phyloP scores from a whole-genome alignment of 2,329 filamentous ascomycete genomes.

The Graphilbum ipis-grandicollis region DNA sequence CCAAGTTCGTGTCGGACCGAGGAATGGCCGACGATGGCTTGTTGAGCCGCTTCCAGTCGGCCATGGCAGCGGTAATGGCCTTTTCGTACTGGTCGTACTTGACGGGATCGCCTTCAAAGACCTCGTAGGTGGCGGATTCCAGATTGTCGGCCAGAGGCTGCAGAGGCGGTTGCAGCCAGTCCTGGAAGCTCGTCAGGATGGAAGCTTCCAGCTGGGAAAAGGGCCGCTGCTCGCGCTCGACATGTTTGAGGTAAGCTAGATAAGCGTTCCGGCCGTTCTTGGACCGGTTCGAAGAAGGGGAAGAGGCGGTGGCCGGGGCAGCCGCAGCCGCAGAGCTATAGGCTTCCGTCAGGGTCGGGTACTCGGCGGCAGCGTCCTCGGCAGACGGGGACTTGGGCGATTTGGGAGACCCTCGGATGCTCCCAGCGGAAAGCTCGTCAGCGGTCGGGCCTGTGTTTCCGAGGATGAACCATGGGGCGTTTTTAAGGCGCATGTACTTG shows the following conservation, averaged over 20 bases:
- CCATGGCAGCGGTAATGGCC: constrained; percentile 64
- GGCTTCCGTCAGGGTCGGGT: constrained; percentile 57
- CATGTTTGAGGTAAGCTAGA: constrained; percentile 65
- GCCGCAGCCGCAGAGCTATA: constrained; percentile 19
- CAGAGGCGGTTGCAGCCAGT: constrained; percentile 87
- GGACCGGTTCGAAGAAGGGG: too few species aligned
- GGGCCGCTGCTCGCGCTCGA: constrained; percentile 66
- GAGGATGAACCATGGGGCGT: constrained; percentile 45
- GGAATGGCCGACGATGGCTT: constrained; percentile 55
- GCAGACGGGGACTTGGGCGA: too few species aligned
- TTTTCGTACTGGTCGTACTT: constrained; percentile 94
- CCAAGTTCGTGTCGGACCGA: constrained; percentile 43
- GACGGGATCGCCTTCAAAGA: constrained; percentile 95
- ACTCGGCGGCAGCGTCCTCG: constrained; percentile 29
- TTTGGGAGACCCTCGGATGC: too few species aligned
- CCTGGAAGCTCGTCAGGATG: constrained; percentile 50
- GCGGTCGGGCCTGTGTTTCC: constrained; percentile 37
- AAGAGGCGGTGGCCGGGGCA: too few species aligned
- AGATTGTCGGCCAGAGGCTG: constrained; percentile 93
- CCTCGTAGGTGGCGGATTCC: constrained; percentile 93
- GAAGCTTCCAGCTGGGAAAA: constrained; percentile 31
- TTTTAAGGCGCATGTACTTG: constrained; percentile 46
- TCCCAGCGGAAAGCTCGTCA: constrained; percentile 12
- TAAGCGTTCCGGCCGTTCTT: constrained; percentile 26
- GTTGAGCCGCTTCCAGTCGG: constrained; percentile 55